Evolutionary conservation across 768 basidiomycete species (phyloP), one percentile per base, ranked within the genome.

Genomic region (Lactarius indigo): DNA sequence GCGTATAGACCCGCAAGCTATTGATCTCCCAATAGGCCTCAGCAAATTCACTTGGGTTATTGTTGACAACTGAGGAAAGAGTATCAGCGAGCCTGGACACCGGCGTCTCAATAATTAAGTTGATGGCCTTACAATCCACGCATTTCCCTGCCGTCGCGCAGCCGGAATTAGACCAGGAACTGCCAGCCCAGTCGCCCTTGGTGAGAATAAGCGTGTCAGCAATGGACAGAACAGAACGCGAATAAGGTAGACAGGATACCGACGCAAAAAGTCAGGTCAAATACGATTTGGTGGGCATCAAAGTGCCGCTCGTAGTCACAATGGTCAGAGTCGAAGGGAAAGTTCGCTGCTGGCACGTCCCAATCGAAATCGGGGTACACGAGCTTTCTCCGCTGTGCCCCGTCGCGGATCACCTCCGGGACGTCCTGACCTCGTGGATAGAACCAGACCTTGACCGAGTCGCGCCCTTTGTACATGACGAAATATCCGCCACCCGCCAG

Each of bases 11-110:
- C 33, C 81, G 79, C 39, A 91, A 74, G 20, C 82, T 81, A 70
- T 85, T 84, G 74, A 92, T 80, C 68, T 85, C 85, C 88, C 88
- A 92, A 75, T 86, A 91, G 1, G 90, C 87, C 18, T 88, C 79
- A 15, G 66, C 44, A 75, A 91, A 91, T 18, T 79, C 81, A 5
- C 72, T 65, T 0, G 90, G 89, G 69, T 86, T 82, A 66, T 84
- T 81, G 73, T 85, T 75, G 35, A 90, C 89, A 69, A 80, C 86
- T 87, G 61, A 56, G 10, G 26, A n/a, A 56, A 17, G 44, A 47
- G 26, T 12, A 28, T 63, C 12, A 39, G 39, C 30, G n/a, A 47
- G 54, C 37, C 18, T 9, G 2, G 20, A 20, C 6, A 6, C 10
- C 54, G 23, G 50, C 26, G 26, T 17, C 23, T 52, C 50, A 4